These are phyloP conservation scores for Paradendryphiella salina DNA, from an alignment of 2,329 filamentous ascomycete genomes.

Conservation along the genomic window DNA sequence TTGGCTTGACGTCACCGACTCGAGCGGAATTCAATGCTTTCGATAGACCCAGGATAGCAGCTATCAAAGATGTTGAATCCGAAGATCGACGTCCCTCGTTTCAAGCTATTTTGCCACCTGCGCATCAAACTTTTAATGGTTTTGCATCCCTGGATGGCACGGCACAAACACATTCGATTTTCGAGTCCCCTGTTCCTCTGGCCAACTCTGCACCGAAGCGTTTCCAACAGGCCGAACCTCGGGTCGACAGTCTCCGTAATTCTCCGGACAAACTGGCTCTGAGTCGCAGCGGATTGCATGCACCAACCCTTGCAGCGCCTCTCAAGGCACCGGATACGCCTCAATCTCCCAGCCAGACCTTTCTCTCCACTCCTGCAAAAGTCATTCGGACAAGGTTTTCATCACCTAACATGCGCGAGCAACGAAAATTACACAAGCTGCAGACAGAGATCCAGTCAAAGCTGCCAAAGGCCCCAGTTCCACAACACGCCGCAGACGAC, in stretches of 20 bases:
- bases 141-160: slow-evolving; percentile 45
- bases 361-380: slow-evolving; percentile 39
- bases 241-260: slow-evolving; percentile 34
- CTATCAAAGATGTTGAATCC: slow-evolving; percentile 20
- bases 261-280: slow-evolving; percentile 21
- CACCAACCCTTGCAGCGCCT: slow-evolving; percentile 7
- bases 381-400: slow-evolving; percentile 45
- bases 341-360: slow-evolving; percentile 20
- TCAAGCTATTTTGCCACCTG: slow-evolving; percentile 43
- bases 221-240: slow-evolving; percentile 10
- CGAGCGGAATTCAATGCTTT: slow-evolving; percentile 49
- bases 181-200: slow-evolving; percentile 16
- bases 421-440: slow-evolving; percentile 45
- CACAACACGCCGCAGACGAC: slow-evolving; percentile 43
- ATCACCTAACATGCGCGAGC: slow-evolving; percentile 46
- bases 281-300: slow-evolving; percentile 15
- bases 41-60: slow-evolving; percentile 22
- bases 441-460: slow-evolving; percentile 47
- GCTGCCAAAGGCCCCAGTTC: slow-evolving; percentile 34
- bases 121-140: slow-evolving; percentile 40
- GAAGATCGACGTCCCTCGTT: slow-evolving; percentile 42
- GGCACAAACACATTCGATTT: slow-evolving; percentile 32
- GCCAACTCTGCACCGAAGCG: slow-evolving; percentile 18
- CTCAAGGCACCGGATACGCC: slow-evolving; percentile 24
- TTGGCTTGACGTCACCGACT: slow-evolving; percentile 47